A percentile compares a stretch with the other conserved stretches of the same genome.
Evolutionary conservation across 495 filamentous ascomycete genomes (phyloP).

Genomic region (Geopyxis carbonaria): DNA sequence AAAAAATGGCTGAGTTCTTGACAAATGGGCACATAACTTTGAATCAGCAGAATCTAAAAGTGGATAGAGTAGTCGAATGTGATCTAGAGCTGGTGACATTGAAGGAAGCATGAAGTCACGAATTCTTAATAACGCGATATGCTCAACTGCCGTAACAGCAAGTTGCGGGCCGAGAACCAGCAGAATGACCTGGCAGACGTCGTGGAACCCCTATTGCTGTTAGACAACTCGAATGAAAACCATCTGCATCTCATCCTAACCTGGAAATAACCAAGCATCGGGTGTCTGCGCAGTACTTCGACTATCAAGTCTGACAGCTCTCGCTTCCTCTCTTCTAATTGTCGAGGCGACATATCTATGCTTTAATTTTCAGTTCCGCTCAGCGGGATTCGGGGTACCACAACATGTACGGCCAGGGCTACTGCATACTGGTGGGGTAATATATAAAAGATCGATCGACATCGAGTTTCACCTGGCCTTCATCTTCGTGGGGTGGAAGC

Average conservation of each 20-base stretch:
- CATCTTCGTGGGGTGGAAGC: slow-evolving; percentile 23
- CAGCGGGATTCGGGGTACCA: slow-evolving; percentile 17
- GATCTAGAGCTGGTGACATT: slow-evolving; percentile 59
- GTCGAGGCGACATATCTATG: slow-evolving; percentile 26
- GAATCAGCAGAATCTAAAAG: slow-evolving; percentile 56
- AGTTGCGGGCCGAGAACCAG: slow-evolving; percentile 52
- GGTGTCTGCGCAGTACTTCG: slow-evolving; percentile 42
- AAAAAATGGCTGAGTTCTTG: slow-evolving; percentile 70
- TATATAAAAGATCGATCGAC: slow-evolving; percentile 94
- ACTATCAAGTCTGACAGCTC: slow-evolving; percentile 26
- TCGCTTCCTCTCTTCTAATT: slow-evolving; percentile 33
- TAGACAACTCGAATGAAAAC: not conserved
- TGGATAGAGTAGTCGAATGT: slow-evolving; percentile 67
- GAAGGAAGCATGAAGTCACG: slow-evolving; percentile 95
- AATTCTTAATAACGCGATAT: slow-evolving; percentile 73
- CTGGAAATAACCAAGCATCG: slow-evolving; percentile 88
- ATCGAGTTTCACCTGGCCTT: slow-evolving; percentile 52
- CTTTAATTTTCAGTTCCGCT: slow-evolving; percentile 26
- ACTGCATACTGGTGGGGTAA: slow-evolving; percentile 60
- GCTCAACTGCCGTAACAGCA: slow-evolving; percentile 42
- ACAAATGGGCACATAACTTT: slow-evolving; percentile 51
- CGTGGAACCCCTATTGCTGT: slow-evolving; percentile 57
- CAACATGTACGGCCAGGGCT: slow-evolving; percentile 6
- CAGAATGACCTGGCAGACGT: slow-evolving; percentile 92
- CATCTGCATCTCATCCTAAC: slow-evolving; percentile 4